Percentiles rank a stretch among this genome's conserved stretches.
These are phyloP conservation scores for Aureobasidium sp. DNA, from an alignment of 2,329 filamentous ascomycete genomes.

Conservation along the genomic window DNA sequence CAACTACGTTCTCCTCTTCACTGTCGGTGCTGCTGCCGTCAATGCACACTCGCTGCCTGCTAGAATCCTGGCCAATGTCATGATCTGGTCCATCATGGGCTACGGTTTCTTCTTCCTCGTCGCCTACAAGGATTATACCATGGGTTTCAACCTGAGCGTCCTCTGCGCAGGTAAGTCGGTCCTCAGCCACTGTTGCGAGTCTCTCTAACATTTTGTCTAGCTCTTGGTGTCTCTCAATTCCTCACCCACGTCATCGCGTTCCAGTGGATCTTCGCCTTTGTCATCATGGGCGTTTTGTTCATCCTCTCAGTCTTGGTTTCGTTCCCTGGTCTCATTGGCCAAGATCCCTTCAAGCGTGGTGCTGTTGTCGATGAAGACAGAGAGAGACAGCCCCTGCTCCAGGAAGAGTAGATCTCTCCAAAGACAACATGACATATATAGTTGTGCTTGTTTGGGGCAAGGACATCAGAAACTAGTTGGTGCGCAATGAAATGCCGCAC, in stretches of 20 bases:
- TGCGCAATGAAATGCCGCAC: not conserved
- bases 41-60: slow-evolving; percentile 59
- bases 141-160: slow-evolving; percentile 72
- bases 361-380: slow-evolving; percentile 42
- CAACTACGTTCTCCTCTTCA: slow-evolving; percentile 81
- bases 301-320: slow-evolving; percentile 59
- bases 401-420: slow-evolving; percentile 29
- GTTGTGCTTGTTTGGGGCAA: not conserved
- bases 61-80: slow-evolving; percentile 77
- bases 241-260: slow-evolving; percentile 57
- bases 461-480: not conserved
- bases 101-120: slow-evolving; percentile 72
- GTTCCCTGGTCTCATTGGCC: slow-evolving; percentile 56
- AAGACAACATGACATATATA: not conserved
- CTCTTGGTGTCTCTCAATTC: slow-evolving; percentile 71
- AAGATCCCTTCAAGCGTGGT: slow-evolving; percentile 46
- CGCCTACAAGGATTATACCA: slow-evolving; percentile 66
- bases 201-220: slow-evolving; percentile 26
- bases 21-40: slow-evolving; percentile 81
- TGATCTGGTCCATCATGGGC: slow-evolving; percentile 75
- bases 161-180: slow-evolving; percentile 56
- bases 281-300: slow-evolving; percentile 71
- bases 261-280: slow-evolving; percentile 90
- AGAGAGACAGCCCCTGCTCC: slow-evolving; percentile 49
- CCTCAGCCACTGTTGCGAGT: not conserved